phyloP scores from a whole-genome alignment of 768 basidiomycete genomes.

The Calvatia gigantea region DNA sequence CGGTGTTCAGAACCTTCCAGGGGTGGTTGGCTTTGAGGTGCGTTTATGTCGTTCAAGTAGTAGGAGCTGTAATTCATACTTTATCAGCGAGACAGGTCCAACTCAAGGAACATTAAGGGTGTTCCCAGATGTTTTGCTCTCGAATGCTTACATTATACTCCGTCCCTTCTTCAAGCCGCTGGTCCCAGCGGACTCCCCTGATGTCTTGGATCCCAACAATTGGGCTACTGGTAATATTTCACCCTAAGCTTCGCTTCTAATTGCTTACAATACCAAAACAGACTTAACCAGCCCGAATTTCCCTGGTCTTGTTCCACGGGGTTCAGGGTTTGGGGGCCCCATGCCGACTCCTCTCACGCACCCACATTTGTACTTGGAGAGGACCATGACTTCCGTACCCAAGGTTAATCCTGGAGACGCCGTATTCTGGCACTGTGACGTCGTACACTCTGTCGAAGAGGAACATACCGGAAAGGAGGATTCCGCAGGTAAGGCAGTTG shows the following conservation, averaged over 20 bases:
- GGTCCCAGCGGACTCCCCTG: constrained; percentile 34
- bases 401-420: constrained; percentile 73
- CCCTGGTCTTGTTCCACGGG: constrained; percentile 42
- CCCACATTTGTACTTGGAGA: constrained; percentile 61
- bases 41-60: not conserved
- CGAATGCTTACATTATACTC: constrained; percentile 70
- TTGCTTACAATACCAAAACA: constrained; percentile 17
- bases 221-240: constrained; percentile 47
- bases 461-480: constrained; percentile 52
- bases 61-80: not conserved
- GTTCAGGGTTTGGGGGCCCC: constrained; percentile 40
- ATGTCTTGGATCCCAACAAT: constrained; percentile 45
- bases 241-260: not conserved
- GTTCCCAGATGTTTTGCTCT: constrained; percentile 61
- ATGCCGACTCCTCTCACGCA: constrained; percentile 52
- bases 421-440: constrained; percentile 75
- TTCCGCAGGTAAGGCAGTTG: constrained; percentile 44
- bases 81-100: constrained; percentile 56
- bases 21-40: constrained; percentile 77
- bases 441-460: constrained; percentile 44
- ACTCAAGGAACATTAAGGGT: constrained; percentile 67
- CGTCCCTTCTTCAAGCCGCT: constrained; percentile 71
- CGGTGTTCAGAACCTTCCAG: constrained; percentile 63
- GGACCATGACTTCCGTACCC: constrained; percentile 69
- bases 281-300: constrained; percentile 48